Evolutionary conservation across 2,329 filamentous ascomycete genomes (phyloP), one percentile per base, ranked within the genome.

Genomic region (Xylaria sp.): DNA sequence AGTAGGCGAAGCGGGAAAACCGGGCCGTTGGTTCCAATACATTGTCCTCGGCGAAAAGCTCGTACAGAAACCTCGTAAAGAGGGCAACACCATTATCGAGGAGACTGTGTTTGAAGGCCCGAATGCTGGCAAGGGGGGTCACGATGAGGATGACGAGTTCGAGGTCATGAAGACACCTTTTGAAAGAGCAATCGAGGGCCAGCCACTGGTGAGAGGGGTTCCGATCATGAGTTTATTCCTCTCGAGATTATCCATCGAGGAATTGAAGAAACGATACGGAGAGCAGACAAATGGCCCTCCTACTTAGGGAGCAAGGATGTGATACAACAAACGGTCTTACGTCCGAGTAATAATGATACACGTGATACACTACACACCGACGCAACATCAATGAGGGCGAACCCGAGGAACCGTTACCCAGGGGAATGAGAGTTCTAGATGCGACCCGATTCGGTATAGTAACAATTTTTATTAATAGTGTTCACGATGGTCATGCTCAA

Each of bases 191-290:
- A 79, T 86, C 23, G 77, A 84, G 72, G 83, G 84, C 32, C 81
- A 75, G 46, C 78, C 80, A n/a, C 80, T 82, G 25, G 77, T 82
- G 68, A 81, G 82, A 68, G 81, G 78, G 25, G 78, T 84, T 60
- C 86, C 86, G 18, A 83, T 87, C 46, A 80, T 93, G 82, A 87
- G 85, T 68, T 80, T 91, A 25, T 89, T 90, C 71, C 76, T 93
- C 18, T 87, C 88, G 0, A 77, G 81, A 30, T 78, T 78, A 15
- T 79, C 86, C 13, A 78, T 92, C 39, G 83, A 85, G 20, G 86
- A 88, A 70, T 77, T 93, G 56, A 86, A 82, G 70, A 80, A 76
- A 34, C 82, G 81, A 48, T 80, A 79, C 28, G 85, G 82, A 39
- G 72, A 82, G 32, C 87, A 87, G 75, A 81, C 82, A 2, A 85